These are phyloP conservation scores for Oryza meridionalis DNA, from an alignment of 176 grass and related monocot species.

Conservation along the genomic window DNA sequence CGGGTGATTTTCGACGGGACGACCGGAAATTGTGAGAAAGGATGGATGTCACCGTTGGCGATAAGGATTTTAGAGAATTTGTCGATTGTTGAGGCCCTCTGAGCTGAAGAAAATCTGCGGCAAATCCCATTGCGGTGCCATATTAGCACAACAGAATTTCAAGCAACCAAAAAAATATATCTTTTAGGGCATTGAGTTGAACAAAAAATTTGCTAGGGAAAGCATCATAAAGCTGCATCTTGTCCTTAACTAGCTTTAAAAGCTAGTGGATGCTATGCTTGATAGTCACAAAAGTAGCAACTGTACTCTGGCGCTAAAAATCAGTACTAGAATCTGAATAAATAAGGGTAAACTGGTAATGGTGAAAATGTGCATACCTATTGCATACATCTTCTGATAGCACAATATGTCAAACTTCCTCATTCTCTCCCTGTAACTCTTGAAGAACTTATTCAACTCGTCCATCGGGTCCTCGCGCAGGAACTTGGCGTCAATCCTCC, in stretches of 20 bases:
- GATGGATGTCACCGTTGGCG: constrained; percentile 69
- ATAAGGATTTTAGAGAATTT: constrained; percentile 59
- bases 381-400: constrained; percentile 94
- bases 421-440: constrained; percentile 95
- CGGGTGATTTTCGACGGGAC: constrained; percentile 47
- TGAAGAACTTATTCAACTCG: constrained; percentile 95
- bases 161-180: background rate
- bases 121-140: background rate
- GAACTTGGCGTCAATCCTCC: constrained; percentile 84
- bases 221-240: constrained; percentile 21
- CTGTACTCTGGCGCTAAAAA: background rate
- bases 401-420: constrained; percentile 93
- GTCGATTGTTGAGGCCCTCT: constrained; percentile 62
- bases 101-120: constrained; percentile 83
- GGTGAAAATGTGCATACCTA: constrained; percentile 59
- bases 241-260: constrained; percentile 17
- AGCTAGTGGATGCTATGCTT: constrained; percentile 38
- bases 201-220: constrained; percentile 8
- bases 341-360: background rate
- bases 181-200: constrained; percentile 19
- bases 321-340: constrained; percentile 13
- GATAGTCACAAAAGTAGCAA: constrained; percentile 35
- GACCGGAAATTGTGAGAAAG: constrained; percentile 69
- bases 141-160: background rate
- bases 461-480: constrained; percentile 82